phyloP scores from a whole-genome alignment of 345 rosid species.

The Nasturtium officinale region DNA sequence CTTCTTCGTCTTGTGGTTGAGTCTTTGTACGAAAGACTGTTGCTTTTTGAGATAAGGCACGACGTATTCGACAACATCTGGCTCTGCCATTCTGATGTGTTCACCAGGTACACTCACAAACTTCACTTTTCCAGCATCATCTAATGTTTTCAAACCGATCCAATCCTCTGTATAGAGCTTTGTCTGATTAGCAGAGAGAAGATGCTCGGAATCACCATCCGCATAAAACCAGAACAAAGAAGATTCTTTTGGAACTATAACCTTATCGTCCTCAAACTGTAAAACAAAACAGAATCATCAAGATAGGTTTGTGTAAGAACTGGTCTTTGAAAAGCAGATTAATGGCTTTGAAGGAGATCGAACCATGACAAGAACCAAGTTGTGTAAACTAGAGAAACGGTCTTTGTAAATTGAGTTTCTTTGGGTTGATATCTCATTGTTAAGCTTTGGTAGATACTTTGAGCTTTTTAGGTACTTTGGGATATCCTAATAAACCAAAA shows the following conservation, averaged over 20 bases:
- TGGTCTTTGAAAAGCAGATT: background rate
- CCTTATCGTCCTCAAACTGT: constrained; percentile 73
- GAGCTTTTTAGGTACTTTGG: constrained; percentile 45
- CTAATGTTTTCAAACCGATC: constrained; percentile 70
- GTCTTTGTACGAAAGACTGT: constrained; percentile 7
- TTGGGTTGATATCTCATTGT: constrained; percentile 55
- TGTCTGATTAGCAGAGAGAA: constrained; percentile 61
- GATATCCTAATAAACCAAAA: constrained; percentile 32
- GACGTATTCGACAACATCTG: constrained; percentile 56
- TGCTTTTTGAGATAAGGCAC: constrained; percentile 63
- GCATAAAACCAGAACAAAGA: constrained; percentile 92
- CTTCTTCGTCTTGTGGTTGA: constrained; percentile 27
- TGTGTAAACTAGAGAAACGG: constrained; percentile 72
- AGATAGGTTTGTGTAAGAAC: background rate
- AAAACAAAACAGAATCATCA: constrained; percentile 6
- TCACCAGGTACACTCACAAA: constrained; percentile 60
- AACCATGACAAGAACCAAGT: constrained; percentile 87
- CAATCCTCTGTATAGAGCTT: constrained; percentile 67
- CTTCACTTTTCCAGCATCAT: constrained; percentile 70
- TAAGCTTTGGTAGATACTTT: constrained; percentile 81
- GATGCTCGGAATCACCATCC: constrained; percentile 65
- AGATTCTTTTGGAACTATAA: constrained; percentile 84
- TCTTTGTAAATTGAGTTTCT: constrained; percentile 56
- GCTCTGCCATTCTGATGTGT: constrained; percentile 55
- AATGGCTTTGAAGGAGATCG: constrained; percentile 3